A percentile compares a stretch with the other conserved stretches of the same genome.
These are phyloP conservation scores for Pseudonitzschia multistriata DNA, from an alignment of 108 stramenopile genomes.

Conservation along the genomic window DNA sequence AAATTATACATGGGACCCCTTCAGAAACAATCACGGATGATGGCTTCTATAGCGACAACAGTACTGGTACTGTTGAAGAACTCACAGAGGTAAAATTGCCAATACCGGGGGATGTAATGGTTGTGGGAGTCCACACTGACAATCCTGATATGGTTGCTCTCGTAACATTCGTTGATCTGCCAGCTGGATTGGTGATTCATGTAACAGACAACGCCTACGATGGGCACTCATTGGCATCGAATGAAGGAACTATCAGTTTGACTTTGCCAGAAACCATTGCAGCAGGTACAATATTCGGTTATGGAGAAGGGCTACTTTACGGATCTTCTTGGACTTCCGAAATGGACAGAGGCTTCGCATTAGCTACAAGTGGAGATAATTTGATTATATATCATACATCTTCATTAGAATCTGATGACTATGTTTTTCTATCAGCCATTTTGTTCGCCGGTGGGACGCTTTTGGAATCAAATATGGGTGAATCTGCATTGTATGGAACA, in stretches of 20 bases:
- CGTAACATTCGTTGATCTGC: constrained; percentile 39
- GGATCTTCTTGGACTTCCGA: constrained; percentile 17
- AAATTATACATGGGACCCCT: constrained; percentile 20
- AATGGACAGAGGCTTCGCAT: constrained; percentile 18
- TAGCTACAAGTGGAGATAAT: constrained; percentile 28
- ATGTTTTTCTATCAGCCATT: constrained; percentile 9
- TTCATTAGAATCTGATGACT: neutral
- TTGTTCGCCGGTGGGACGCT: neutral
- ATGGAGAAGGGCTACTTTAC: neutral
- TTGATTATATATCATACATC: constrained; percentile 19
- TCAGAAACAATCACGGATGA: neutral
- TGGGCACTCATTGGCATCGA: constrained; percentile 26
- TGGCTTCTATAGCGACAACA: neutral
- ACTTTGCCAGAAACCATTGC: constrained; percentile 6
- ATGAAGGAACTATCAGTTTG: constrained; percentile 41
- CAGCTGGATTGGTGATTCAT: constrained; percentile 25
- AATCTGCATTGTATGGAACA: neutral
- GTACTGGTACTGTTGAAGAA: neutral
- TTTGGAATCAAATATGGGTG: neutral
- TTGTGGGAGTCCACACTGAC: constrained; percentile 32
- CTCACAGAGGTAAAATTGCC: neutral
- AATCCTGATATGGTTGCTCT: constrained; percentile 45
- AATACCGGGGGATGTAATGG: constrained; percentile 35
- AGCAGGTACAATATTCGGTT: constrained; percentile 36
- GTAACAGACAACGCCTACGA: constrained; percentile 54